Conservation (phyloP, 257 asterid genomes). For the Petrea volubilis region DNA sequence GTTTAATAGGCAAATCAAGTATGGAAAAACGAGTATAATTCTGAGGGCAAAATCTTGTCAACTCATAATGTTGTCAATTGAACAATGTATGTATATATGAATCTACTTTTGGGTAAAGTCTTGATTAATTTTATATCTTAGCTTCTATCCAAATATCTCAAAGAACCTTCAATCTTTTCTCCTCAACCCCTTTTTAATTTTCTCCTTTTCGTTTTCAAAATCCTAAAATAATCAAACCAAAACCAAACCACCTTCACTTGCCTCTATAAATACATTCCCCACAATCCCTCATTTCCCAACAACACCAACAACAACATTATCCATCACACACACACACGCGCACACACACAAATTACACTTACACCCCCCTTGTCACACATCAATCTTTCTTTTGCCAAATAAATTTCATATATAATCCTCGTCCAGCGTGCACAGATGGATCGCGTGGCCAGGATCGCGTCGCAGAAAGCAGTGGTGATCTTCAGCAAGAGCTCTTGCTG, state of each 20-base stretch:
- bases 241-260: not conserved
- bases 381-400: not conserved
- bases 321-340: too few relatives aligned
- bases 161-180: conserved; percentile 22
- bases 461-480: conserved; percentile 76
- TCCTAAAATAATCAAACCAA: not conserved
- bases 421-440: conserved; percentile 44
- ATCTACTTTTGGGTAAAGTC: conserved; percentile 20
- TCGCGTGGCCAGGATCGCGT: conserved; percentile 45
- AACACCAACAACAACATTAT: not conserved
- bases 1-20: too few relatives aligned
- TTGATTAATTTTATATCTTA: not conserved
- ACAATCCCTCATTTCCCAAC: not conserved
- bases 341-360: too few relatives aligned
- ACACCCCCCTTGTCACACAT: not conserved
- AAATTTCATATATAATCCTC: not conserved
- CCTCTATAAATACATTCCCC: conserved; percentile 33
- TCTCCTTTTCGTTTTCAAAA: not conserved
- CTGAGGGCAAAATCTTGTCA: too few relatives aligned
- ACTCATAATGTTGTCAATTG: too few relatives aligned
- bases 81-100: conserved; percentile 11
- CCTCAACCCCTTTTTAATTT: not conserved
- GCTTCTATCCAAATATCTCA: conserved; percentile 25
- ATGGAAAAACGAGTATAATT: too few relatives aligned
- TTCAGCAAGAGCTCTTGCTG: conserved; percentile 83